Base-by-base conservation (phyloP, 805 yeast species). In the Candida xyloterini region DNA sequence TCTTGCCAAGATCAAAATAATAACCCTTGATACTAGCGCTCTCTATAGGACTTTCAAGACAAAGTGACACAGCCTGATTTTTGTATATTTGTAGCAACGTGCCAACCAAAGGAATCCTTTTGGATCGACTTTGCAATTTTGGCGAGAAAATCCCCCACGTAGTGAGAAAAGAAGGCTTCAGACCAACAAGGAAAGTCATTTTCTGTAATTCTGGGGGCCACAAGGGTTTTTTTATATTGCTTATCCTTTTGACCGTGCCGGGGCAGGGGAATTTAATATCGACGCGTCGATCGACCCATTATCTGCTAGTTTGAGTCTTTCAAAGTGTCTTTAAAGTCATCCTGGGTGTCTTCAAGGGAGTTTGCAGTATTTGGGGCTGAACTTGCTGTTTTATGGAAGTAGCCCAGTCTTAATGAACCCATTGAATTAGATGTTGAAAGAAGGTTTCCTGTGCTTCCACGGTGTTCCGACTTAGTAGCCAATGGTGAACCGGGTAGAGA, bases 401-500 rank as follows among this genome's bases (percentile, higher is more conserved):
- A 16, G 13, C 33, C 33, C 8, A 21, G 18, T 23, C 23, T 28
- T 15, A 29, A 21, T 5, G 33, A 26, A 7, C 30, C 31, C 30
- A 20, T 26, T 11, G 37, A 26, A 15, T 16, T 26, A 16, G 37
- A 33, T 10, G 29, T 25, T 10, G 36, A 20, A 10, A 33, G 26
- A n/a, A 10, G 24, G 7, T 14, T 18, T 8, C 33, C 20, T 5
- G 31, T 18, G 15, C 16, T 26, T 11, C 25, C 11, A 7, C 21
- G n/a, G 11, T 21, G 30, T 11, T 13, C 29, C 5, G 36, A 23
- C n/a, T 31, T 38, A 7, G 18, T 4, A 10, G 36, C 23, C 11
- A 33, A 36, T 7, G 49, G 49, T 2, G 52, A 48, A 7, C 43
- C 38, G n/a, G 52, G 49, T 22, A 45, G 15, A 18, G 52, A 27